Evolutionary conservation across 345 rosid species (phyloP).

Genomic region (Excoecaria agallocha): DNA sequence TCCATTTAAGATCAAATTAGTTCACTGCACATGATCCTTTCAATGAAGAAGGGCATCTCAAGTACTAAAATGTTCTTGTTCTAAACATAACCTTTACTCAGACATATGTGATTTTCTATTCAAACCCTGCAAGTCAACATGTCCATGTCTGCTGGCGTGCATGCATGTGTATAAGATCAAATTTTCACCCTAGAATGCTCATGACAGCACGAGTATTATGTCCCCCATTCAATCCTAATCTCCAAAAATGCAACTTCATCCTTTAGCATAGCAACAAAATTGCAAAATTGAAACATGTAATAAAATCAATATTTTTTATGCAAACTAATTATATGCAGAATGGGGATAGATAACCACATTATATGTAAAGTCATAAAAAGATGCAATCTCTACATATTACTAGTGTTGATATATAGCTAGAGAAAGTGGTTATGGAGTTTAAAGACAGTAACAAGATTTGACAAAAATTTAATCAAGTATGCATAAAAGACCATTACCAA

Average conservation of each 20-base stretch:
- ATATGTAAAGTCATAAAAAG: background rate
- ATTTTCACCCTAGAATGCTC: background rate
- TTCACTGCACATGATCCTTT: background rate
- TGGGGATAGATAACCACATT: background rate
- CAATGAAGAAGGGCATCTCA: background rate
- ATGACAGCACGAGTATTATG: background rate
- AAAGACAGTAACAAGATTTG: background rate
- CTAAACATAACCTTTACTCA: background rate
- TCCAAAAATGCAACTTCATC: conserved; percentile 2
- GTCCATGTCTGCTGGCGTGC: background rate
- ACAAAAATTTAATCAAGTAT: background rate
- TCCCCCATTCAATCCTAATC: background rate
- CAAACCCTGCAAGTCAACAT: background rate
- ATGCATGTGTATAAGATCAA: background rate
- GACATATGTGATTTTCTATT: background rate
- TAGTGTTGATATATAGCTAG: background rate
- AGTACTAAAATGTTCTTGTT: background rate
- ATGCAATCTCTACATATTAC: background rate
- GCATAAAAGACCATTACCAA: conserved; percentile 45
- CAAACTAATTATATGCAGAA: background rate
- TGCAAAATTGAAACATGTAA: background rate
- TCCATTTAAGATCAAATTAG: background rate
- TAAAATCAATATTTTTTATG: background rate
- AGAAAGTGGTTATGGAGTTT: background rate
- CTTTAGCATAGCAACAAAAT: background rate